Evolutionary conservation across 2,329 filamentous ascomycete species (phyloP).

Genomic region (Trichoderma aggressivum): DNA sequence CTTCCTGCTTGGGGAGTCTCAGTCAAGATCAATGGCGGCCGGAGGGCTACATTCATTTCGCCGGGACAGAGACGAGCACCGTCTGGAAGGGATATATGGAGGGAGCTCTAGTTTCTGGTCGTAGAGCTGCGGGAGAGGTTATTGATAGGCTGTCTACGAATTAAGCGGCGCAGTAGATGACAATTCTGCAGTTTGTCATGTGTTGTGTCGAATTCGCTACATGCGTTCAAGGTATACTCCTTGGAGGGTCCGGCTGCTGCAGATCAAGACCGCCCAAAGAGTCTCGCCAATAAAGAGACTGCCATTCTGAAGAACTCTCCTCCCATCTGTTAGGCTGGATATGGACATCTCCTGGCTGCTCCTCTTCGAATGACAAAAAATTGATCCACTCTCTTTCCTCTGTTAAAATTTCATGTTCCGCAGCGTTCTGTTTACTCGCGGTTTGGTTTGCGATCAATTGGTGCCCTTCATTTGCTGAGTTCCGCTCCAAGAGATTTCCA

Average conservation of each 20-base stretch:
- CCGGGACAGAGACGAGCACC: constrained; percentile 45
- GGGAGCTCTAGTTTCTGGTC: constrained; percentile 44
- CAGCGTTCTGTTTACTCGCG: not conserved
- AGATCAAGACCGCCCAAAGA: not conserved
- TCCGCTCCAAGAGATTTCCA: not conserved
- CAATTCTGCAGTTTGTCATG: not conserved
- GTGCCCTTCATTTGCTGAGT: not conserved
- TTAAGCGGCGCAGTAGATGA: not conserved
- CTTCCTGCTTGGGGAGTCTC: constrained; percentile 31
- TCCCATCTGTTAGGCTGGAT: not conserved
- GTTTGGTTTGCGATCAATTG: not conserved
- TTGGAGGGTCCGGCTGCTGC: not conserved
- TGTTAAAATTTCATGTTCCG: not conserved
- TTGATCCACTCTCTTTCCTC: not conserved
- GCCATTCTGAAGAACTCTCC: not conserved
- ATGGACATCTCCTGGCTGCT: not conserved
- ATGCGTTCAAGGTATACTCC: not conserved
- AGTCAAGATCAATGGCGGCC: constrained; percentile 31
- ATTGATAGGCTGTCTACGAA: constrained; percentile 20
- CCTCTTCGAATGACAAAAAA: not conserved
- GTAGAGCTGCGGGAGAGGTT: constrained; percentile 43
- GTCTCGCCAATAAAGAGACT: constrained; percentile 2
- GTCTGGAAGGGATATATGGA: constrained; percentile 54
- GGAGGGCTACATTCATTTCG: constrained; percentile 45
- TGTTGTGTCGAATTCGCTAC: not conserved